Conservation (phyloP, 2,329 filamentous ascomycete genomes). For the Hypomyces rosellus region DNA sequence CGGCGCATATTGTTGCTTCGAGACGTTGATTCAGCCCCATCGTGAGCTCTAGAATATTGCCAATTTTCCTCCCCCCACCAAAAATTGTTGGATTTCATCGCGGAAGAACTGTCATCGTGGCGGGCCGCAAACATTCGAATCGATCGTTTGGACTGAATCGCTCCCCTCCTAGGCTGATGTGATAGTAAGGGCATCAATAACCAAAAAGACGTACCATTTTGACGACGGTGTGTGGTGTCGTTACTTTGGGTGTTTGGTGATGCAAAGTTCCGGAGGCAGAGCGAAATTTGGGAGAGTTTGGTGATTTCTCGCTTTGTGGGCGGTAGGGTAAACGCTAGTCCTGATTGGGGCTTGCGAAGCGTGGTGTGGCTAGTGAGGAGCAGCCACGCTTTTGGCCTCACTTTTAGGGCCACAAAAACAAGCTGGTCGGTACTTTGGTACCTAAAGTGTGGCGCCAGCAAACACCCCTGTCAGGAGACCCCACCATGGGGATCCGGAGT, state of each 20-base stretch:
- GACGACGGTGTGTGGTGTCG: constrained; percentile 40
- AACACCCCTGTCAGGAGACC: constrained; percentile 7
- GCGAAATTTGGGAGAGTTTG: constrained; percentile 37
- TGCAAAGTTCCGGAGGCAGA: constrained; percentile 31
- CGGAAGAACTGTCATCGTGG: constrained; percentile 26
- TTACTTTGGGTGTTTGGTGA: constrained; percentile 36
- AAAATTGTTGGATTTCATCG: constrained; percentile 2
- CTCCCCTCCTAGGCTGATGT: constrained; percentile 6
- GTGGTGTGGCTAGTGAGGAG: constrained; percentile 4
- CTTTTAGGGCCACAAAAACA: constrained; percentile 16
- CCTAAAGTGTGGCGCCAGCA: constrained; percentile 3
- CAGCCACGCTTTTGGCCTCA: constrained; percentile 17
- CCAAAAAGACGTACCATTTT: constrained; percentile 39
- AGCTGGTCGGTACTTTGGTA: not conserved
- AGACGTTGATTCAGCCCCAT: not conserved
- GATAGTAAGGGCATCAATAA: constrained; percentile 5
- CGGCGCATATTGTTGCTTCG: not conserved
- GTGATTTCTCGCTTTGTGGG: constrained; percentile 41
- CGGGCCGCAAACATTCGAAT: constrained; percentile 20
- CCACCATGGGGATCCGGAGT: constrained; percentile 6
- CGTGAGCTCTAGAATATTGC: not conserved
- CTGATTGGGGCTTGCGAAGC: constrained; percentile 21
- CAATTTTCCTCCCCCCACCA: not conserved
- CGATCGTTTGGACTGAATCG: constrained; percentile 6
- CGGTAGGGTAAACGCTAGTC: constrained; percentile 33